Conservation (phyloP, 1,284 basidiomycete genomes). For the Tremellales sp. region DNA sequence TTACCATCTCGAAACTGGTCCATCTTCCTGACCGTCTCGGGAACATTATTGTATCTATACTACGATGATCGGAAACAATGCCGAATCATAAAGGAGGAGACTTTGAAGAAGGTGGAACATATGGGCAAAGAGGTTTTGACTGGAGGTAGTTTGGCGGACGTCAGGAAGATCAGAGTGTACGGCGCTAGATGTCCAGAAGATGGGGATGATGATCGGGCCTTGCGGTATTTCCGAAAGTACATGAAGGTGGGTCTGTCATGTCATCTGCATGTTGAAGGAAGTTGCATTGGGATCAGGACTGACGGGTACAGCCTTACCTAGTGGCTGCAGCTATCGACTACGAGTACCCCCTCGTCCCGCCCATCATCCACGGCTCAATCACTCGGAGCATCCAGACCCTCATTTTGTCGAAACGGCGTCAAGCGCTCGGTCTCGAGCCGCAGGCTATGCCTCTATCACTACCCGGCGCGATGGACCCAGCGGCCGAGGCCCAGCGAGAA, state of each 20-base stretch:
- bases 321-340: constrained; percentile 93
- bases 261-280: too few species aligned
- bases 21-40: constrained; percentile 77
- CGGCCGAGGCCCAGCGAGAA: constrained; percentile 60
- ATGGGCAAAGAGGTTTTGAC: constrained; percentile 65
- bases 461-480: constrained; percentile 58
- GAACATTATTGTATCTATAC: constrained; percentile 67
- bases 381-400: constrained; percentile 52
- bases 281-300: not conserved
- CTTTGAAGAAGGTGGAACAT: constrained; percentile 73
- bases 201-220: constrained; percentile 78
- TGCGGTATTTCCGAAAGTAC: constrained; percentile 90
- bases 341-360: constrained; percentile 71
- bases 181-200: constrained; percentile 90
- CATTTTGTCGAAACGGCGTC: constrained; percentile 53
- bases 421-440: constrained; percentile 61
- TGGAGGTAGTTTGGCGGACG: constrained; percentile 57
- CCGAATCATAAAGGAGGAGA: constrained; percentile 68
- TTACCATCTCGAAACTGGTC: constrained; percentile 85
- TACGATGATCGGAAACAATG: constrained; percentile 79
- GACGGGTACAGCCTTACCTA: constrained; percentile 70
- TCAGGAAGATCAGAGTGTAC: constrained; percentile 81
- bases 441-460: constrained; percentile 51
- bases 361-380: constrained; percentile 70
- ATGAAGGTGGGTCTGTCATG: constrained; percentile 69